Evolutionary conservation across 2,329 filamentous ascomycete genomes (phyloP), one percentile per base, ranked within the genome.

Genomic region (Sordariomycetes sp.): DNA sequence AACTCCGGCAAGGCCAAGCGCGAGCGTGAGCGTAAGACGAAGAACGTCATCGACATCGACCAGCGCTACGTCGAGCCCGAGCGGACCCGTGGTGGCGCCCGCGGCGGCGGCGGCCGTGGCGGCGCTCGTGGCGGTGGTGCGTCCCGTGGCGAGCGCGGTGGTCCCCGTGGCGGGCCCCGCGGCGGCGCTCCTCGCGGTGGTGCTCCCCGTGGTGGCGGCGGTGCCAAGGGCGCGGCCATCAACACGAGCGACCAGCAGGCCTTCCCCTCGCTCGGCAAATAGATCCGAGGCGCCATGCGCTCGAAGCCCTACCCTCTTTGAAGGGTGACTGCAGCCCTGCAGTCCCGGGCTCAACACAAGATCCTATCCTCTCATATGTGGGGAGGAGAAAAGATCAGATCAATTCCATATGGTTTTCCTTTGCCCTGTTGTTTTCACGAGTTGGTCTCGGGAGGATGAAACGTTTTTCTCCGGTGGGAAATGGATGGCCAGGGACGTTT

Each of bases 11-110:
- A 97, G 87, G 75, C 84, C 72, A 80, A 83, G 79, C 89, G 89
- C 71, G 85, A 93, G 79, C 90, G 90, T 71, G 88, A 93, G 80
- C 88, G 88, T 78, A 94, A 94, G 84, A 83, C 88, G 77, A 97
- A 97, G 87, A 84, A 89, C 74, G 75, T 88, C 71, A 73, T 97
- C 68, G 90, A 96, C 70, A 89, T 97, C 64, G 92, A 96, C 74
- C 85, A 91, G 77, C 83, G 88, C 70, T 90, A 82, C 72, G 80
- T 89, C 66, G 89, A 93, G 78, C 79, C 82, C 60, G 80, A 85
- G 66, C 82, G 84, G 63, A 74, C 79, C 60, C 74, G 76, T 63
- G 76, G 78, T 64, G 79, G 82, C 65, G 78, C 79, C 66, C 74
- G 79, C 58, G 77, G 75, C 61, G 70, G 74, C 54, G 74, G 79